Evolutionary conservation across 768 basidiomycete species (phyloP).

Genomic region (Tremella fuciformis): DNA sequence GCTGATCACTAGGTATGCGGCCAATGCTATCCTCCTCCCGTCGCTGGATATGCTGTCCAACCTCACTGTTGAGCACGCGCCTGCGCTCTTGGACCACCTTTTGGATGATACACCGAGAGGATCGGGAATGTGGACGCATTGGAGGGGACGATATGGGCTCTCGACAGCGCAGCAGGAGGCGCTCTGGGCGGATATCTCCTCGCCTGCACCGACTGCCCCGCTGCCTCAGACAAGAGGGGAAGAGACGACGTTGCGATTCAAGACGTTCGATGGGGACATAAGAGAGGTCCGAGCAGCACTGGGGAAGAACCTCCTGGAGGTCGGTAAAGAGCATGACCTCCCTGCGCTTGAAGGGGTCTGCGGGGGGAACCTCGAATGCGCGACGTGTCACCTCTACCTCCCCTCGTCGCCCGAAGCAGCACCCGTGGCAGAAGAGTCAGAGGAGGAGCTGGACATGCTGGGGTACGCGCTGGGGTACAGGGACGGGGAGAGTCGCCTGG

Average conservation of each 20-base stretch:
- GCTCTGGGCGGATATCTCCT: constrained; percentile 22
- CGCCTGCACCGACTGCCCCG: no score
- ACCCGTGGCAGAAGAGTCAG: constrained; percentile 30
- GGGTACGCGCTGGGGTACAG: constrained; percentile 43
- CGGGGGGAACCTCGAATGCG: constrained; percentile 50
- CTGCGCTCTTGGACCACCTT: constrained; percentile 58
- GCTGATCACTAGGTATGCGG: constrained; percentile 42
- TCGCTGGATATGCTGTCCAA: constrained; percentile 62
- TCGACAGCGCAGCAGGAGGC: constrained; percentile 59
- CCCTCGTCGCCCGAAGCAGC: constrained; percentile 11
- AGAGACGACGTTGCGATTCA: constrained; percentile 26
- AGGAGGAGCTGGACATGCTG: constrained; percentile 49
- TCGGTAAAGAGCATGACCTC: constrained; percentile 40
- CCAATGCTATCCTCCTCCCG: constrained; percentile 50
- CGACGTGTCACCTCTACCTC: constrained; percentile 50
- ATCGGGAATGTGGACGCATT: constrained; percentile 54
- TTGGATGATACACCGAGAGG: constrained; percentile 41
- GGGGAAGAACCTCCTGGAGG: constrained; percentile 40
- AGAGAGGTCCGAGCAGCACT: constrained; percentile 22
- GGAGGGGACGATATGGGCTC: constrained; percentile 72
- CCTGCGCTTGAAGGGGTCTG: constrained; percentile 48
- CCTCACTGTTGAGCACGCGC: constrained; percentile 61
- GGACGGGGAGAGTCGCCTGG: constrained; percentile 42
- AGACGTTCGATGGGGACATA: constrained; percentile 40
- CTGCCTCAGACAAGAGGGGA: neutral